Evolutionary conservation across 495 filamentous ascomycete genomes (phyloP).

Genomic region (Arthonia radiata): DNA sequence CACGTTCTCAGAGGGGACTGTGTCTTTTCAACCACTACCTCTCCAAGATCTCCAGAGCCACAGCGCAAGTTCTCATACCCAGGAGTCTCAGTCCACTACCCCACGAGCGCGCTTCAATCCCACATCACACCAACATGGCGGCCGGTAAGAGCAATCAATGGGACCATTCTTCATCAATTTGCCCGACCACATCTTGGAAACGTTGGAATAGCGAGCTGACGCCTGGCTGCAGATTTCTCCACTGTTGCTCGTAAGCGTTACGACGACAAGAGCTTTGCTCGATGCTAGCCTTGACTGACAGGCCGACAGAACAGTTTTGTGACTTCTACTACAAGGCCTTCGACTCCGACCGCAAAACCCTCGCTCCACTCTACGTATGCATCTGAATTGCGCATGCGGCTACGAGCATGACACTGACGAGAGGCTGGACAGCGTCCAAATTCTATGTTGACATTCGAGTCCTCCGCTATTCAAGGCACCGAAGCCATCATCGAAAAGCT

Average conservation of each 20-base stretch:
- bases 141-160: no score
- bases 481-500: constrained; percentile 51
- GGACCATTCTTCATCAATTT: no score
- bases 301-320: constrained; percentile 47
- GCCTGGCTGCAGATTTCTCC: constrained; percentile 33
- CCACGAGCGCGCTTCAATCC: no score
- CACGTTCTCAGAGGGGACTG: no score
- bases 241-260: constrained; percentile 27
- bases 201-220: no score
- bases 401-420: constrained; percentile 2
- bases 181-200: no score
- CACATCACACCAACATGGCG: no score
- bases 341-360: constrained; percentile 33
- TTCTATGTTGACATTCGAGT: constrained; percentile 91
- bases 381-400: constrained; percentile 2
- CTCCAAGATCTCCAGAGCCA: no score
- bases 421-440: constrained; percentile 34
- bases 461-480: constrained; percentile 28
- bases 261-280: not conserved
- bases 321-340: constrained; percentile 75
- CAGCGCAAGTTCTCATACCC: no score
- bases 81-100: no score
- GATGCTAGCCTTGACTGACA: not conserved
- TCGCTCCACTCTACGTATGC: constrained; percentile 57
- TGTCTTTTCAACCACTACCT: no score